Conservation (phyloP, 495 filamentous ascomycete genomes). For the Cladorrhinum samala region DNA sequence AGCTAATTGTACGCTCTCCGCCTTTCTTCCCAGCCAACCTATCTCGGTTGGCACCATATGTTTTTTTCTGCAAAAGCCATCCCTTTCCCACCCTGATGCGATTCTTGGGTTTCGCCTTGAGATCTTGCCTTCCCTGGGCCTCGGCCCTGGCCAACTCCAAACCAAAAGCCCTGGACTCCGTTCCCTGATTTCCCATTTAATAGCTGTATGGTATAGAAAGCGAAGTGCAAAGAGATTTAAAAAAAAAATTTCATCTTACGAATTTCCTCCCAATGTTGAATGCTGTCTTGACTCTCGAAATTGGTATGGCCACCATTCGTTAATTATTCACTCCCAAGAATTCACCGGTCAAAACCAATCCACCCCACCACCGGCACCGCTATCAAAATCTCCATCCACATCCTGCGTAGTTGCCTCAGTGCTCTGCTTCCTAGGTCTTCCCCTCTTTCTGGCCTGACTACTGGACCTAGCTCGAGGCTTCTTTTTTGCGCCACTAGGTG, state of each 20-base stretch:
- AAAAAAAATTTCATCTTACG: no score
- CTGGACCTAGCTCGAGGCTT: constrained; percentile 31
- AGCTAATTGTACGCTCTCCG: no score
- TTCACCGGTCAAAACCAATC: not conserved
- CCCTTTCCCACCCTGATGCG: no score
- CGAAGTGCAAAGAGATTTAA: no score
- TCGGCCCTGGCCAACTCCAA: not conserved
- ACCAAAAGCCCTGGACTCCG: not conserved
- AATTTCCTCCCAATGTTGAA: no score
- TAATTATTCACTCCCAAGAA: not conserved
- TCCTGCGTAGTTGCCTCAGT: not conserved
- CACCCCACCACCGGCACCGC: not conserved
- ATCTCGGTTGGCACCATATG: no score
- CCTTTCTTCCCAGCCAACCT: no score
- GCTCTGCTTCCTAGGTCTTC: not conserved
- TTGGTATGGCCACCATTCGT: no score
- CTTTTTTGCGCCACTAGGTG: constrained; percentile 42
- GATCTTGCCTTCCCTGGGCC: not conserved
- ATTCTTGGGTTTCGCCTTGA: not conserved
- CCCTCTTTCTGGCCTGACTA: not conserved
- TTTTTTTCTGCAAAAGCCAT: no score
- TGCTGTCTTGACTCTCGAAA: no score
- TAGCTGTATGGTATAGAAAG: no score
- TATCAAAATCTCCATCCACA: not conserved
- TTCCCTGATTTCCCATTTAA: no score